phyloP scores from a whole-genome alignment of 2,329 filamentous ascomycete species.

The Fusarium begoniae region DNA sequence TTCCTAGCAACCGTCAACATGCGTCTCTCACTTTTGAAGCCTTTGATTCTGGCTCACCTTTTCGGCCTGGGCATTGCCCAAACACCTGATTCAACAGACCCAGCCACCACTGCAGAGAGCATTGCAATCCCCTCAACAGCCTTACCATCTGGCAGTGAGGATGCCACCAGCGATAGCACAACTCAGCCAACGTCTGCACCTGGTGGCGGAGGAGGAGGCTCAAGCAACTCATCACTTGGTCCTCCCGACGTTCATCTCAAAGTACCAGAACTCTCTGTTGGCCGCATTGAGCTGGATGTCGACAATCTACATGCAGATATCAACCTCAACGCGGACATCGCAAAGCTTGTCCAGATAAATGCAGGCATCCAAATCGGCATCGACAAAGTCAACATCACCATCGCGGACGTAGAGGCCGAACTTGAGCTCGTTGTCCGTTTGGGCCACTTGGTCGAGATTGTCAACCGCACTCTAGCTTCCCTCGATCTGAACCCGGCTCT shows the following conservation, averaged over 20 bases:
- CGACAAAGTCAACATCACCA: constrained; percentile 26
- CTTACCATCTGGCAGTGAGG: neutral
- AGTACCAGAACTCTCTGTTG: constrained; percentile 19
- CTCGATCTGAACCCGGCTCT: constrained; percentile 21
- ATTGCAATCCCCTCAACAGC: constrained; percentile 11
- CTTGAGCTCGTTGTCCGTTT: constrained; percentile 21
- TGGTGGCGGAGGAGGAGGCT: neutral
- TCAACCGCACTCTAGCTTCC: constrained; percentile 20
- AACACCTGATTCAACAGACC: constrained; percentile 21
- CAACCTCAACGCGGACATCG: constrained; percentile 22
- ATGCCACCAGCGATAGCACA: neutral
- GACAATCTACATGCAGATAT: constrained; percentile 24
- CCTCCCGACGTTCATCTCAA: constrained; percentile 25
- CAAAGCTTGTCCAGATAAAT: constrained; percentile 16
- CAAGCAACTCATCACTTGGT: constrained; percentile 13
- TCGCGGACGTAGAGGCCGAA: constrained; percentile 19
- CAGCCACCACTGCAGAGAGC: constrained; percentile 15
- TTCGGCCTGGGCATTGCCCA: constrained; percentile 4
- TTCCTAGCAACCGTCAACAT: neutral
- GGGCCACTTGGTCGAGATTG: constrained; percentile 18
- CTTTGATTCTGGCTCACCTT: constrained; percentile 6
- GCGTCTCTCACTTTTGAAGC: constrained; percentile 9
- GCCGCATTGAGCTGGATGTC: constrained; percentile 22
- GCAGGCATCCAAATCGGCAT: constrained; percentile 17
- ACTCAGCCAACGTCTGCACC: neutral